These are phyloP conservation scores for Chlamydomonas sphaeroides DNA, from an alignment of 139 green algal species.

Conservation along the genomic window DNA sequence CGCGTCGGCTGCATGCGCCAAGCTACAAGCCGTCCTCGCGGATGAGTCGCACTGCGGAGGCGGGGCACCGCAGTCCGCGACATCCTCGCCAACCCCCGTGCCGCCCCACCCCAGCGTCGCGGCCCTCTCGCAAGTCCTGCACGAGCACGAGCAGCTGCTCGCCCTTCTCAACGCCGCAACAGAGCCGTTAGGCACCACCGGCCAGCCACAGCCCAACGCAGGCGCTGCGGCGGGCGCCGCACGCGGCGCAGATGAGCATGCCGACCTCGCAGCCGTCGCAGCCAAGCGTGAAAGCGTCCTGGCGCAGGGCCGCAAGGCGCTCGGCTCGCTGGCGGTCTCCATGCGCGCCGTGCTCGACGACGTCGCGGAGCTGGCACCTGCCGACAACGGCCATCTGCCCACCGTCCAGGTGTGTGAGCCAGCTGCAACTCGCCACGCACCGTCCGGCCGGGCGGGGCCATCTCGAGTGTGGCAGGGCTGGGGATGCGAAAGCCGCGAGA, in stretches of 20 bases:
- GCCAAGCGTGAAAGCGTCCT: slow-evolving; percentile 10
- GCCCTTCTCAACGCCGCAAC: background rate
- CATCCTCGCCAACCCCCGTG: background rate
- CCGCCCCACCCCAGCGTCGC: slow-evolving; percentile 1
- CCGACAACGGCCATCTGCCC: slow-evolving; percentile 24
- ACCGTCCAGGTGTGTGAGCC: slow-evolving; percentile 32
- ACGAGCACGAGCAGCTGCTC: slow-evolving; percentile 12
- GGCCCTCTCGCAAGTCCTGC: background rate
- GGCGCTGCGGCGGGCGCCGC: no score
- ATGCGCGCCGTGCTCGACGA: slow-evolving; percentile 33
- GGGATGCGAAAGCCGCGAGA: no score
- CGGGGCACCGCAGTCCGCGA: no score
- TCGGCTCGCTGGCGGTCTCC: background rate
- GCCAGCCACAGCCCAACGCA: no score
- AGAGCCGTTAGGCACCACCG: no score
- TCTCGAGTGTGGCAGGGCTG: no score
- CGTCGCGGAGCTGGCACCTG: slow-evolving; percentile 7
- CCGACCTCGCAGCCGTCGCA: background rate
- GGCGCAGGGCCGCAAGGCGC: background rate
- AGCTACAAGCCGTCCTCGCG: background rate
- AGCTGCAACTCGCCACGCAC: no score
- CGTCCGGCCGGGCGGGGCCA: no score
- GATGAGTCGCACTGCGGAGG: background rate
- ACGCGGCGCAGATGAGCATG: background rate
- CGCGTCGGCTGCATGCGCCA: slow-evolving; percentile 8